Conservation (phyloP, 208 protist species). For the Angomonas ambiguus region DNA sequence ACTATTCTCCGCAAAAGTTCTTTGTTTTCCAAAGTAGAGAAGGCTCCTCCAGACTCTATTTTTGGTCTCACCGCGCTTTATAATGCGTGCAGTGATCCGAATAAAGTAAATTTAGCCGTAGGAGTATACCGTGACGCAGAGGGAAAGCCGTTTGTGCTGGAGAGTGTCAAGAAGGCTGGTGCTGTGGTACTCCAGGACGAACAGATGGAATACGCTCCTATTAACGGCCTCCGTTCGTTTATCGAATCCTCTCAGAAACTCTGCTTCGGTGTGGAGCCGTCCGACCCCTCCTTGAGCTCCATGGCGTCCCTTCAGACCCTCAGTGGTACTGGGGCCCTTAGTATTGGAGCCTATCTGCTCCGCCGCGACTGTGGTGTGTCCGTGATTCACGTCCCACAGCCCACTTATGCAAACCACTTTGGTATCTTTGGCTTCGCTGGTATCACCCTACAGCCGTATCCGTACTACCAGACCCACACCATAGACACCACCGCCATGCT, state of each 20-base stretch:
- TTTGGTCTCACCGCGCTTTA: constrained; percentile 62
- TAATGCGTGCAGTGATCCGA: constrained; percentile 58
- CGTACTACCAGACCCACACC: constrained; percentile 65
- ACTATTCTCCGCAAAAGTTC: background rate
- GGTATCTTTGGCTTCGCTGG: constrained; percentile 59
- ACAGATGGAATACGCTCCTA: constrained; percentile 94
- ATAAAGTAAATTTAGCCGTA: constrained; percentile 96
- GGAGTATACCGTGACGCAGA: constrained; percentile 96
- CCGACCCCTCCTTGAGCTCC: constrained; percentile 22
- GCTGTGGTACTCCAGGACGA: constrained; percentile 22
- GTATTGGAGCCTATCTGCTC: constrained; percentile 63
- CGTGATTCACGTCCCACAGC: constrained; percentile 31
- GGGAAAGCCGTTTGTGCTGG: constrained; percentile 89
- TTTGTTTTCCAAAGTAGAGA: constrained; percentile 42
- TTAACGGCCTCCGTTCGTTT: constrained; percentile 88
- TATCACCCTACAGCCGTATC: constrained; percentile 42
- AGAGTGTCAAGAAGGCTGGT: constrained; percentile 80
- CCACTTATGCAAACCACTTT: constrained; percentile 77
- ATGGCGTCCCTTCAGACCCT: constrained; percentile 79
- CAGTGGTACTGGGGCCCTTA: constrained; percentile 78
- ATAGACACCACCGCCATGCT: constrained; percentile 76
- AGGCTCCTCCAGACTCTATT: constrained; percentile 62
- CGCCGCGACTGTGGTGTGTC: constrained; percentile 18
- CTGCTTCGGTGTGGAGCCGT: constrained; percentile 82
- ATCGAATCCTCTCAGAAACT: constrained; percentile 59